Conservation (phyloP, 345 rosid species). For the Cardamine resedifolia region DNA sequence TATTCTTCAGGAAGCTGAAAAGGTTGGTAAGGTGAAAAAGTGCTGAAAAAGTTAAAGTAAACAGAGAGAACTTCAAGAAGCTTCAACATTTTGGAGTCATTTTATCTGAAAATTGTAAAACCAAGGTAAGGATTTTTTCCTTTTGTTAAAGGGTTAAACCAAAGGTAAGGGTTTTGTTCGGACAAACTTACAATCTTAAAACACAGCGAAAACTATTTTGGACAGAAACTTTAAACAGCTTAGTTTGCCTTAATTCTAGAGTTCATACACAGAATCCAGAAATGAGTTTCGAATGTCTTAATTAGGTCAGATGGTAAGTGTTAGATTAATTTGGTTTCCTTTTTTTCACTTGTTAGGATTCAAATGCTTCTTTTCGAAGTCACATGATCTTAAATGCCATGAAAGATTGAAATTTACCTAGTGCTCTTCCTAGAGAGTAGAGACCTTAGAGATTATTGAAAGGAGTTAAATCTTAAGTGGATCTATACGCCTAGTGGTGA, state of each 20-base stretch:
- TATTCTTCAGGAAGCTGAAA: conserved; percentile 26
- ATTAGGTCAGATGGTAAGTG: not conserved
- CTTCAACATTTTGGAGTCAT: not conserved
- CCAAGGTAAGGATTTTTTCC: too few relatives aligned
- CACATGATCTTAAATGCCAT: not conserved
- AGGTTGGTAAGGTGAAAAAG: conserved; percentile 18
- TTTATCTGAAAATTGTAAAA: not conserved
- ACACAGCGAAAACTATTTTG: not conserved
- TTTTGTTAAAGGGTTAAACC: too few relatives aligned
- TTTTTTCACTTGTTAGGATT: not conserved
- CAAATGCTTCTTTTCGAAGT: not conserved
- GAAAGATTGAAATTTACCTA: not conserved
- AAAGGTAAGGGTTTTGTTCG: not conserved
- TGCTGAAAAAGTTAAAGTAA: conserved; percentile 7
- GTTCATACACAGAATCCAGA: too few relatives aligned
- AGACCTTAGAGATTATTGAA: not conserved
- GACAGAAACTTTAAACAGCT: not conserved
- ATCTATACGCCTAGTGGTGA: not conserved
- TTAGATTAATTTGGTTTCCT: not conserved
- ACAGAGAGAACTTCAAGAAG: not conserved
- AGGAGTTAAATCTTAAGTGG: not conserved
- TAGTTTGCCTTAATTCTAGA: too few relatives aligned
- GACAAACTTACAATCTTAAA: not conserved
- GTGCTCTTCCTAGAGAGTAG: not conserved
- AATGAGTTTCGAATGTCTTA: too few relatives aligned